A percentile compares a stretch with the other conserved stretches of the same genome.
Evolutionary conservation across 164 flowering plant species (phyloP).

Genomic region (Saururus chinensis): DNA sequence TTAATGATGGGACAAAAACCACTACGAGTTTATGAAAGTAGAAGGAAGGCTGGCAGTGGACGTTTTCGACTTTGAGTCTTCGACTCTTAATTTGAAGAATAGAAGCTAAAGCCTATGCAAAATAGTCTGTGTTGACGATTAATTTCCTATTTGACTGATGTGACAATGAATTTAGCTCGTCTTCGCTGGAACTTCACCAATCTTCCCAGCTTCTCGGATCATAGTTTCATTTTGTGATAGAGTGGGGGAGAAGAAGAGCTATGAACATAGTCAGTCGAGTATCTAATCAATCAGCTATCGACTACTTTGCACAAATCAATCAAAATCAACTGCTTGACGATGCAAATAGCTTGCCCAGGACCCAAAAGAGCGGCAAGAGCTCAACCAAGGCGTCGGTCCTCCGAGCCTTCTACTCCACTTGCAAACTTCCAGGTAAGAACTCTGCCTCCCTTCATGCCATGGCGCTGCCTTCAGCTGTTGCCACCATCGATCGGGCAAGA

Average conservation of each 20-base stretch:
- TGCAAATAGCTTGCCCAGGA: background rate
- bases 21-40: too few species aligned
- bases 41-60: too few species aligned
- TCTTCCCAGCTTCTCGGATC: too few species aligned
- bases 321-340: background rate
- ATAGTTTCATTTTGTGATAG: too few species aligned
- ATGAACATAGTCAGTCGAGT: background rate
- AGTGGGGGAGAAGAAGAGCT: background rate
- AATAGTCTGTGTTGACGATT: too few species aligned
- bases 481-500: background rate
- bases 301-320: background rate
- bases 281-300: background rate
- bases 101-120: too few species aligned
- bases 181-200: too few species aligned
- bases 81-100: too few species aligned
- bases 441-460: background rate
- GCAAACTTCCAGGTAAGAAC: background rate
- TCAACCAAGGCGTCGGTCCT: background rate
- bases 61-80: too few species aligned
- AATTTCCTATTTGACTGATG: too few species aligned
- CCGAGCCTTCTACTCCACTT: background rate
- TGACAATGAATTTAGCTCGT: too few species aligned
- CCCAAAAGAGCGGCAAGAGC: background rate
- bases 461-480: background rate
- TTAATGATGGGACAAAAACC: too few species aligned